Evolutionary conservation across 768 basidiomycete genomes (phyloP), one percentile per base, ranked within the genome.

Genomic region (Leccinum disarticulatum): DNA sequence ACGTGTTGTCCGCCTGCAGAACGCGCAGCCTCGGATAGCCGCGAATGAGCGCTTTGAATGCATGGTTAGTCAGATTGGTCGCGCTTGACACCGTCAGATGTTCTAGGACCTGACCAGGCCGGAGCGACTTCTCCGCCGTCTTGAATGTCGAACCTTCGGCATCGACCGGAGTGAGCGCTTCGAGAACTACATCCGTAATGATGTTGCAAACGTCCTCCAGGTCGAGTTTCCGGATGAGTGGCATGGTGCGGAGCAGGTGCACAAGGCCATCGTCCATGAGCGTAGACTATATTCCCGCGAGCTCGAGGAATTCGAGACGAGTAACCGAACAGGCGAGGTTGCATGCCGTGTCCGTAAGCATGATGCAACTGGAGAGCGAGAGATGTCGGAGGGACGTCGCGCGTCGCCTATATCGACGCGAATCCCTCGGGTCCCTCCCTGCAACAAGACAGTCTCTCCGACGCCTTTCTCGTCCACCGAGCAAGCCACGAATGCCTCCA

Each of bases 181-280:
- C 76, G 25, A 96, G 71, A n/a, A 94, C 81, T 3, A 78, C 75
- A 70, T 96, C 93, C 1, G 84, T 88, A 55, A 95, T 83, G n/a
- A 95, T 83, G n/a, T 86, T 82, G 13, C 74, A 72, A 6, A 91
- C 91, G 63, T 93, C 90, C 68, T 96, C 95, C n/a, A 97, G 76
- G 70, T 97, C 95, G 43, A 96, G 75, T 49, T 83, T 84, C 56
- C 86, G 81, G 51, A 97, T 85, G 61, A 79, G 71, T 1, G 90
- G 90, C 3, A 87, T 87, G 14, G 87, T 88, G 49, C 74, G 74
- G 36, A 97, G 74, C 22, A 97, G 79, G 47, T 80, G 79, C 17
- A 92, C 75, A 7, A 97, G 74, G n/a, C 93, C 93, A 3, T 82
- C 83, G 61, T 91, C 86, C 62, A 80, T 83, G 61, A 95, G 72